Percentiles rank a stretch among this genome's conserved stretches.
Evolutionary conservation across 129 eudicot species (phyloP).

Genomic region (Helianthus tuberosus): DNA sequence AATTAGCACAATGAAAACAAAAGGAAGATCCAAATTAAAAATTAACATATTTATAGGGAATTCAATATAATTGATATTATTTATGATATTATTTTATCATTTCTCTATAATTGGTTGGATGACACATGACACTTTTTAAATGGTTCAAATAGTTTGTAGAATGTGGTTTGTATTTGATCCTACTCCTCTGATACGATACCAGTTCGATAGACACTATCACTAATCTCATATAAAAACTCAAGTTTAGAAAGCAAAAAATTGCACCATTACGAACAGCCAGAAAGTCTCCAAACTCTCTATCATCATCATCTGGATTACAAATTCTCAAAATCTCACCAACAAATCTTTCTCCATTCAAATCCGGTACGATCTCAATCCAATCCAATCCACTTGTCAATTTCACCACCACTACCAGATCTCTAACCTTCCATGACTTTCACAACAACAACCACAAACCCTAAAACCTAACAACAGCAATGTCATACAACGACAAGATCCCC

Average conservation of each 20-base stretch:
- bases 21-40: too few relatives aligned
- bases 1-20: too few relatives aligned
- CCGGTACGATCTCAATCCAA: background rate
- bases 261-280: background rate
- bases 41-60: too few relatives aligned
- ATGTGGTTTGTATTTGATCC: too few relatives aligned
- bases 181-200: too few relatives aligned
- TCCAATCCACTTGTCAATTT: background rate
- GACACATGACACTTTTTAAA: too few relatives aligned
- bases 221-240: too few relatives aligned
- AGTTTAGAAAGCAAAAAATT: background rate
- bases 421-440: background rate
- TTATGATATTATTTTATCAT: too few relatives aligned
- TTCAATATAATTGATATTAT: too few relatives aligned
- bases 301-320: conserved; percentile 10
- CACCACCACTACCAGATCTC: background rate
- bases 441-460: background rate
- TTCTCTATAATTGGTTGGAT: too few relatives aligned
- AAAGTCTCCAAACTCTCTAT: background rate
- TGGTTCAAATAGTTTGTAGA: too few relatives aligned
- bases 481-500: background rate
- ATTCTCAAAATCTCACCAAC: background rate
- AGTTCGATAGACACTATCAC: too few relatives aligned
- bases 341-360: background rate
- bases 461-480: background rate